Percentiles rank a stretch among this genome's conserved stretches.
Evolutionary conservation across 2,329 filamentous ascomycete species (phyloP).

Genomic region (Trichoderma polysporum): DNA sequence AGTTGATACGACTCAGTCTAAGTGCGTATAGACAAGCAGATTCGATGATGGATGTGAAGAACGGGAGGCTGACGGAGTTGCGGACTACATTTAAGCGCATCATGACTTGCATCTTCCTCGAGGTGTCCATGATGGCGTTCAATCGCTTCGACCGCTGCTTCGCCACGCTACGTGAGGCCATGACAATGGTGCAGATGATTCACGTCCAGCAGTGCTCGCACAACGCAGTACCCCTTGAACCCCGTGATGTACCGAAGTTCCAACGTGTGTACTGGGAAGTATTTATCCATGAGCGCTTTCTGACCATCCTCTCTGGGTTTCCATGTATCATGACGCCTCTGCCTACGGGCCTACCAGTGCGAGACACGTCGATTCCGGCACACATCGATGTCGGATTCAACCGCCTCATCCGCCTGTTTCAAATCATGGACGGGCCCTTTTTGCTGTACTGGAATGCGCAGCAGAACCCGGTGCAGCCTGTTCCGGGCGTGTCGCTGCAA

Average conservation of each 20-base stretch:
- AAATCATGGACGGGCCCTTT: conserved; percentile 41
- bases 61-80: conserved; percentile 37
- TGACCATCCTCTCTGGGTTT: conserved; percentile 52
- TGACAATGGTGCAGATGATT: conserved; percentile 44
- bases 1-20: conserved; percentile 28
- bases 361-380: conserved; percentile 36
- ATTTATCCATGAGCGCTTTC: conserved; percentile 42
- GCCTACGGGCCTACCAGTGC: conserved; percentile 31
- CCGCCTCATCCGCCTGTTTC: conserved; percentile 39
- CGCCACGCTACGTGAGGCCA: conserved; percentile 48
- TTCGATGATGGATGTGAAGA: conserved; percentile 34
- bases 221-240: conserved; percentile 22
- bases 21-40: conserved; percentile 30
- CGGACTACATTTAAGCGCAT: conserved; percentile 44
- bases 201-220: conserved; percentile 42
- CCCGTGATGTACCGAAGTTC: conserved; percentile 24
- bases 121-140: conserved; percentile 51
- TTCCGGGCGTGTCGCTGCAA: conserved; percentile 34
- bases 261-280: conserved; percentile 30
- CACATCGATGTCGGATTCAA: conserved; percentile 40
- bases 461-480: conserved; percentile 26
- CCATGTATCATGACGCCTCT: conserved; percentile 38
- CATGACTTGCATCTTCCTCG: conserved; percentile 51
- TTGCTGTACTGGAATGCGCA: conserved; percentile 39
- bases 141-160: conserved; percentile 48